A percentile compares a stretch with the other conserved stretches of the same genome.
phyloP scores from a whole-genome alignment of 495 filamentous ascomycete species.

The Filosporella fistucella region DNA sequence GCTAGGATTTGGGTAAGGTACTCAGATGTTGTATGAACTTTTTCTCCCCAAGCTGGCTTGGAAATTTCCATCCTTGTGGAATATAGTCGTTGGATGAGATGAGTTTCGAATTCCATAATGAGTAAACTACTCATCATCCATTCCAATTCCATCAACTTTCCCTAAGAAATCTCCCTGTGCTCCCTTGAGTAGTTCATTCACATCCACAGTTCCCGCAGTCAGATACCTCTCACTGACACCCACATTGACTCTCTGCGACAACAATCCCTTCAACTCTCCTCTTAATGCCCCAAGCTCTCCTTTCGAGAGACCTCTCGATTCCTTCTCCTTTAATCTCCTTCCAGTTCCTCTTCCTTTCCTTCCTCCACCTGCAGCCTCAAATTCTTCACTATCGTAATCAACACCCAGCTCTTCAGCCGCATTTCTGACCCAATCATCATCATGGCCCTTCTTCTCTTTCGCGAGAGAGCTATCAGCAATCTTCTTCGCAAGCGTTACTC shows the following conservation, averaged over 20 bases:
- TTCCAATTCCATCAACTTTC: slow-evolving; percentile 42
- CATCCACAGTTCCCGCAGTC: slow-evolving; percentile 72
- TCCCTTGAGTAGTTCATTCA: slow-evolving; percentile 68
- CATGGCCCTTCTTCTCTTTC: slow-evolving; percentile 78
- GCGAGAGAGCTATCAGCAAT: slow-evolving; percentile 79
- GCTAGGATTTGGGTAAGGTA: no score
- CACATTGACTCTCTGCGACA: slow-evolving; percentile 76
- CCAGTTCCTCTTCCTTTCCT: slow-evolving; percentile 62
- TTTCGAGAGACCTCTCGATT: slow-evolving; percentile 63
- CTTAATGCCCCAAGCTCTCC: slow-evolving; percentile 60
- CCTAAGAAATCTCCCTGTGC: slow-evolving; percentile 62
- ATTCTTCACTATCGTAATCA: slow-evolving; percentile 86
- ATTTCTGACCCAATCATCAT: slow-evolving; percentile 76
- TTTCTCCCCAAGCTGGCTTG: no score
- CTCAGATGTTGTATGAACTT: no score
- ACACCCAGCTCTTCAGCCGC: slow-evolving; percentile 93
- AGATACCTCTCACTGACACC: slow-evolving; percentile 91
- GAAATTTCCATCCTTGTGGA: no score
- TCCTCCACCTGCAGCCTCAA: slow-evolving; percentile 58
- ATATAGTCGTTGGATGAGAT: no score
- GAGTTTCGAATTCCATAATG: no score
- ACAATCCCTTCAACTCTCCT: slow-evolving; percentile 57
- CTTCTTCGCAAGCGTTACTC: slow-evolving; percentile 71
- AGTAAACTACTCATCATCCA: slow-evolving; percentile 25
- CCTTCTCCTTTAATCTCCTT: slow-evolving; percentile 67